These are phyloP conservation scores for Xerocomus brunneocitrinus DNA, from an alignment of 768 basidiomycete genomes.

Conservation along the genomic window DNA sequence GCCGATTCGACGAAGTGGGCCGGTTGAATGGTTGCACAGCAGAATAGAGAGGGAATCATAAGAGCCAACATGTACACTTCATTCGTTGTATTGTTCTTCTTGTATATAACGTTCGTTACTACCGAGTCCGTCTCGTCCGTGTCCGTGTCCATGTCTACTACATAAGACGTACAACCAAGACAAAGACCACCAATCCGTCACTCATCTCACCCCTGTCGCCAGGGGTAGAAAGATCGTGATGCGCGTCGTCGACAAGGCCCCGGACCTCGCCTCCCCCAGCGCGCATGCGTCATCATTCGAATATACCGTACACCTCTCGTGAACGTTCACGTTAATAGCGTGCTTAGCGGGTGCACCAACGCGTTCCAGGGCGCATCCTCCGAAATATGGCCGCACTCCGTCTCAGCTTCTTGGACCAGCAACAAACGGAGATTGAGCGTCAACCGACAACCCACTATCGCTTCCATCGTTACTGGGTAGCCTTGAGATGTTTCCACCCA, in stretches of 20 bases:
- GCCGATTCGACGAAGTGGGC: too few relatives aligned
- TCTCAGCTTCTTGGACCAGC: neutral
- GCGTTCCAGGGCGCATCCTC: constrained; percentile 3
- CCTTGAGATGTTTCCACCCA: constrained; percentile 6
- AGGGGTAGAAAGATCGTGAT: neutral
- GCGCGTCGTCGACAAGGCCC: neutral
- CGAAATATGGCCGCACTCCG: neutral
- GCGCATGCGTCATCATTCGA: neutral
- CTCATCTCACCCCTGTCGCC: neutral
- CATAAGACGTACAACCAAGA: neutral
- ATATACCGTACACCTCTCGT: neutral
- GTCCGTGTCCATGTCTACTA: neutral
- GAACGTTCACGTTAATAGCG: neutral
- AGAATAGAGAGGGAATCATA: too few relatives aligned
- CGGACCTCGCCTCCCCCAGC: neutral
- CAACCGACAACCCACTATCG: constrained; percentile 7
- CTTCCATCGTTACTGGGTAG: constrained; percentile 2
- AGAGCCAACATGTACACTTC: neutral
- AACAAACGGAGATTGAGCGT: constrained; percentile 6
- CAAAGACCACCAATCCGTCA: neutral
- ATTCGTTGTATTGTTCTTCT: neutral
- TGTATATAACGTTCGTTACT: neutral
- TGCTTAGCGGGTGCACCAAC: neutral
- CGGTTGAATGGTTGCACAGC: too few relatives aligned
- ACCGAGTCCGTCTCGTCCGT: neutral